Conservation (phyloP, 2,329 filamentous ascomycete genomes). For the Colletotrichum liriopes region DNA sequence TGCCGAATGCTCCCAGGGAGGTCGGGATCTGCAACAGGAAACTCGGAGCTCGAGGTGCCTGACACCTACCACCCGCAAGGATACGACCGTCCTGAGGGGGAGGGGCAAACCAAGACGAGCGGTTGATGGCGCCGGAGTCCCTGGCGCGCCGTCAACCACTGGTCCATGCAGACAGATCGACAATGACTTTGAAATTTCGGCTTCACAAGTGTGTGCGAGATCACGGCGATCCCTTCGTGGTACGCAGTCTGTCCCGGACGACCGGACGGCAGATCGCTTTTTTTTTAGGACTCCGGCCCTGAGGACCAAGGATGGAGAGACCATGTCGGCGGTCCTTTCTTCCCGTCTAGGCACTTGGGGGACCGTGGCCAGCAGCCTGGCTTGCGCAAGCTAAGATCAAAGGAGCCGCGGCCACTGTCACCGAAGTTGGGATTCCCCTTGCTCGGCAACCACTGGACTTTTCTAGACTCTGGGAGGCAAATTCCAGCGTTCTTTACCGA, state of each 20-base stretch:
- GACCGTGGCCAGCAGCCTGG: constrained; percentile 2
- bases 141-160: neutral
- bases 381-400: constrained; percentile 14
- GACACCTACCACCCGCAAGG: constrained; percentile 19
- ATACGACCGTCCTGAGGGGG: constrained; percentile 1
- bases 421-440: constrained; percentile 19
- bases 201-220: constrained; percentile 11
- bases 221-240: constrained; percentile 26
- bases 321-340: constrained; percentile 1
- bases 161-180: constrained; percentile 31
- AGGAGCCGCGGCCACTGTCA: neutral
- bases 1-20: constrained; percentile 24
- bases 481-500: neutral
- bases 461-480: constrained; percentile 9
- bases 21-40: constrained; percentile 32
- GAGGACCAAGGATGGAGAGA: neutral
- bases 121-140: constrained; percentile 1
- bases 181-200: constrained; percentile 24
- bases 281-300: neutral
- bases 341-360: neutral
- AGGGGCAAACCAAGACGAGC: neutral
- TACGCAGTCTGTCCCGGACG: constrained; percentile 20
- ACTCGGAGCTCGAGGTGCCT: constrained; percentile 25
- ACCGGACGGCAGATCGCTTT: constrained; percentile 24
- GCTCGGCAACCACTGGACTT: constrained; percentile 27